Percentiles rank a stretch among this genome's conserved stretches.
These are phyloP conservation scores for Blastocystis hominis DNA, from an alignment of 352 stramenopile species.

Conservation along the genomic window DNA sequence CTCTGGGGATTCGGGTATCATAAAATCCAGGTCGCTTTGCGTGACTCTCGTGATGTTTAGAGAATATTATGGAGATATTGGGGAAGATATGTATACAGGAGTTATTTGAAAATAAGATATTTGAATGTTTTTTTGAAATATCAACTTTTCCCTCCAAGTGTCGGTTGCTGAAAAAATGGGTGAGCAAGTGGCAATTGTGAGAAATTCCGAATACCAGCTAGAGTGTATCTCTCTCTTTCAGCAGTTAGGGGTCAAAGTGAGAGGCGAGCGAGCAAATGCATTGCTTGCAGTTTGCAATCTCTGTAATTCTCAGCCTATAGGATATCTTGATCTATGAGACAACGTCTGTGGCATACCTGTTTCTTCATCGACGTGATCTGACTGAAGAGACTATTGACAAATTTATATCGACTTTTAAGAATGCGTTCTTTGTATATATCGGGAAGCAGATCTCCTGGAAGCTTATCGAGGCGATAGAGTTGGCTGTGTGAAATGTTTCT, in stretches of 20 bases:
- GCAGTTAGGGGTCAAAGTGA: background rate
- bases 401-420: background rate
- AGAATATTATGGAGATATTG: background rate
- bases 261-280: background rate
- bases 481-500: background rate
- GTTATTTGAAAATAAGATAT: slow-evolving; percentile 14
- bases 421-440: background rate
- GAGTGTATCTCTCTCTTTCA: background rate
- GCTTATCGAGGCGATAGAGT: background rate
- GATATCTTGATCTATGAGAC: background rate
- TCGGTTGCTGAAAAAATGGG: background rate
- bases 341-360: background rate
- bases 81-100: too few relatives aligned
- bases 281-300: background rate
- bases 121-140: slow-evolving; percentile 6
- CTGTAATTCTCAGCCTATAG: background rate
- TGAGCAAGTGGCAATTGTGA: background rate
- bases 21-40: background rate
- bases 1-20: background rate
- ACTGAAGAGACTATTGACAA: background rate
- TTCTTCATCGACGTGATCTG: background rate
- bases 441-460: background rate
- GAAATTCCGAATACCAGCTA: background rate
- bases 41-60: background rate
- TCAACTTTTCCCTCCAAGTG: background rate